Evolutionary conservation across 352 stramenopile species (phyloP).

Genomic region (Globisporangium apiculatum): DNA sequence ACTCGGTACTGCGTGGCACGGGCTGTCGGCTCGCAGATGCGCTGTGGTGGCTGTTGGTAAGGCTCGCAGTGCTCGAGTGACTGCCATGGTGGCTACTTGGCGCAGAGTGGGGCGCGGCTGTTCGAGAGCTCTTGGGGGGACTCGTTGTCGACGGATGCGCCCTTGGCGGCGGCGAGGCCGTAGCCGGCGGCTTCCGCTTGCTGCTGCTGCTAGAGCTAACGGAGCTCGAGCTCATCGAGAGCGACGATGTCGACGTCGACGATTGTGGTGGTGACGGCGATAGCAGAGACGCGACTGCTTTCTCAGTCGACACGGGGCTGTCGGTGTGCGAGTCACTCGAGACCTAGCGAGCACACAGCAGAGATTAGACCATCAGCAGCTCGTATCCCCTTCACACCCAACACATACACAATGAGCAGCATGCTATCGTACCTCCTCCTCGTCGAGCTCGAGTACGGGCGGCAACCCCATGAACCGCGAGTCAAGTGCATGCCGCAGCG

Average conservation of each 20-base stretch:
- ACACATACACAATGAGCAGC: background rate
- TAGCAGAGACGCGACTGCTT: background rate
- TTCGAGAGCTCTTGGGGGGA: too few relatives aligned
- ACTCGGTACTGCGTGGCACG: constrained; percentile 7
- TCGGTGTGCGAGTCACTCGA: constrained; percentile 13
- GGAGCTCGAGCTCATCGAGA: background rate
- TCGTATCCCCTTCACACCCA: too few relatives aligned
- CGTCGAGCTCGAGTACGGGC: constrained; percentile 41
- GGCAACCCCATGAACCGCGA: constrained; percentile 34
- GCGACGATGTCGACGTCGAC: background rate
- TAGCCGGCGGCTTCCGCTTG: background rate
- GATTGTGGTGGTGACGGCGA: background rate
- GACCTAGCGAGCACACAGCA: constrained; percentile 1
- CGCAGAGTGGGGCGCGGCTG: too few relatives aligned
- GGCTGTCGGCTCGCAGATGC: constrained; percentile 15
- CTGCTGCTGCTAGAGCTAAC: background rate
- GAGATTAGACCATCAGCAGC: background rate
- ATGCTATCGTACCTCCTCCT: constrained; percentile 18
- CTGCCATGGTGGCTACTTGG: background rate
- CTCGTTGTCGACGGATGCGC: too few relatives aligned
- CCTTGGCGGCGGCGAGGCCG: too few relatives aligned
- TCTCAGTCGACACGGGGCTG: background rate
- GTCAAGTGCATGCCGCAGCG: constrained; percentile 17
- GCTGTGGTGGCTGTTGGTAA: background rate
- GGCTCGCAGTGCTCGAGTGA: background rate